Evolutionary conservation across 768 basidiomycete genomes (phyloP).

Genomic region (Naganishia vaughanmartiniae): DNA sequence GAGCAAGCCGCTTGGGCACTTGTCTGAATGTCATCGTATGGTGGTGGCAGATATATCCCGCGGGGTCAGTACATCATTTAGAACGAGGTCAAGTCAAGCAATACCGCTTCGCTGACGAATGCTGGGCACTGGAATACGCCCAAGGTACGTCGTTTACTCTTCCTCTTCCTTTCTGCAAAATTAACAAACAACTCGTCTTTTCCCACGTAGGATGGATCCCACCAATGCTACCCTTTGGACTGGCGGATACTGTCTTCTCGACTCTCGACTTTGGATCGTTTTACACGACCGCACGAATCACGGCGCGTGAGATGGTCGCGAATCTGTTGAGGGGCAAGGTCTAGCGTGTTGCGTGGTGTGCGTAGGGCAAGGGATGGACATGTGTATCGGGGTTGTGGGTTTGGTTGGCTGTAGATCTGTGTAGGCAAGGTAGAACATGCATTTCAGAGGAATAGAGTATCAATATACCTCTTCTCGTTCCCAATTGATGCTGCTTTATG

Average conservation of each 20-base stretch:
- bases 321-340: slow-evolving; percentile 87
- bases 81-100: slow-evolving; percentile 83
- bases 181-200: neutral
- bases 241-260: slow-evolving; percentile 78
- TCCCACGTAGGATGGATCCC: slow-evolving; percentile 94
- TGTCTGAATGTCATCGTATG: neutral
- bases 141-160: slow-evolving; percentile 61
- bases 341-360: slow-evolving; percentile 52
- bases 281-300: slow-evolving; percentile 72
- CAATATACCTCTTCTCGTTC: no score
- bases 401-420: no score
- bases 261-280: slow-evolving; percentile 83
- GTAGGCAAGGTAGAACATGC: no score
- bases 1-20: neutral
- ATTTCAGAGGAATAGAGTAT: no score
- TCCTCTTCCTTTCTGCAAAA: no score
- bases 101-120: slow-evolving; percentile 95
- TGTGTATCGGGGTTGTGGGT: neutral
- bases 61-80: slow-evolving; percentile 82
- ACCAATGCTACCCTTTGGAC: slow-evolving; percentile 89
- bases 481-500: no score
- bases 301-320: slow-evolving; percentile 74
- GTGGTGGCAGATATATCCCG: slow-evolving; percentile 59
- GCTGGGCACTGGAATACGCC: slow-evolving; percentile 93
- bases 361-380: neutral